Evolutionary conservation across 177 flowering plant species (phyloP), one percentile per base, ranked within the genome.

Genomic region (Vitis hybrid): DNA sequence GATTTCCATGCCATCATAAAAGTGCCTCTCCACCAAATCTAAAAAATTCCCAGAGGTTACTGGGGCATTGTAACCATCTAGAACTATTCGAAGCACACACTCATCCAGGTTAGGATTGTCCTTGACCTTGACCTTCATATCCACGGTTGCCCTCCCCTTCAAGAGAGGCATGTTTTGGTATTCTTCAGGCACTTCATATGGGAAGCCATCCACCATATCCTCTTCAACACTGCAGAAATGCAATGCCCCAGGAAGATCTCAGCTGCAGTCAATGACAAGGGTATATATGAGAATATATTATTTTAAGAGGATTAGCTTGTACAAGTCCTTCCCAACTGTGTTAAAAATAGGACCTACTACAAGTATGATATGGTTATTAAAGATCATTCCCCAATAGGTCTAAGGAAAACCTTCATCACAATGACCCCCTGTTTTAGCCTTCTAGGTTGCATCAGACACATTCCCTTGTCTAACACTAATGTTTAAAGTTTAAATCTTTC

Each of bases 191-290:
- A 94, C 97, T 81, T 94, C 95, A 62, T 85, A 94, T 8, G 99
- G 99, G 81, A 94, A 94, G 78, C 97, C 93, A 76, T 91, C 97
- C 81, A 94, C 94, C 99, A 94, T 94, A 73, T 94, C 99, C 89
- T 94, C 99, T 92, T 94, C 99, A 88, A 94, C 95, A 88, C 99
- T 94, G 99, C 99, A 94, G 98, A 94, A 92, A 94, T 66, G 91
- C 90, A 94, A 91, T 91, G 95, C 93, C 95, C 92, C 94, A 94
- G 88, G 97, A 94, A 94, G 92, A 94, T 94, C 97, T 94, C 99
- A 94, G 99, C 99, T 94, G 99, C 99, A 94, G 99, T 90, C 94
- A 92, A 92, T 92, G 82, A 91, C 91, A 91, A 89, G 90, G 84
- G 82, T 82, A 75, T 88, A 78, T 81, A 91, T 91, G 94, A 94